phyloP scores from a whole-genome alignment of 2,329 filamentous ascomycete genomes.

The Neofusicoccum laricinum region DNA sequence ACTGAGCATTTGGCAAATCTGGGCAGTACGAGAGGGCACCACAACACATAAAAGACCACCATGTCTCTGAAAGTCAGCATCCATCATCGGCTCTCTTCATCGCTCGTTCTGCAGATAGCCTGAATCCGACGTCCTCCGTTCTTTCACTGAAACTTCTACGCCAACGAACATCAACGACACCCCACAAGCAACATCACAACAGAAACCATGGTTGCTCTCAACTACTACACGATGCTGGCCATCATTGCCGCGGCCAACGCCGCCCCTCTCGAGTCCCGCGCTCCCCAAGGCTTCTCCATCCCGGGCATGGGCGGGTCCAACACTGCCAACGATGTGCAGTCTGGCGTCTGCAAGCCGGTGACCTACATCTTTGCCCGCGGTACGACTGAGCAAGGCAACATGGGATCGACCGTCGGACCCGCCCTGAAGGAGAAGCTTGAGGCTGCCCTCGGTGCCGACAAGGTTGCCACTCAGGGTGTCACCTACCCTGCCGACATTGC shows the following conservation, averaged over 20 bases:
- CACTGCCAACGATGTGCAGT: conserved; percentile 28
- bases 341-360: conserved; percentile 40
- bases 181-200: not conserved
- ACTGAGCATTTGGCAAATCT: not conserved
- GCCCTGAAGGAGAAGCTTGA: conserved; percentile 50
- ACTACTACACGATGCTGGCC: not conserved
- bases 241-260: not conserved
- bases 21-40: not conserved
- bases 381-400: conserved; percentile 53
- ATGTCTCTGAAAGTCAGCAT: not conserved
- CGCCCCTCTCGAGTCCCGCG: not conserved
- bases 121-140: no score
- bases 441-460: conserved; percentile 37
- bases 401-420: conserved; percentile 51
- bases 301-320: conserved; percentile 16
- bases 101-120: not conserved
- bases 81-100: not conserved
- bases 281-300: not conserved
- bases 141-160: not conserved
- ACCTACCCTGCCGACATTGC: conserved; percentile 40
- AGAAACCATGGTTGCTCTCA: not conserved
- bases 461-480: conserved; percentile 53
- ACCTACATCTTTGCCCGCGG: conserved; percentile 58
- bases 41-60: not conserved
- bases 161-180: not conserved